These are phyloP conservation scores for Podospora pseudocomata DNA, from an alignment of 495 filamentous ascomycete genomes.

Conservation along the genomic window DNA sequence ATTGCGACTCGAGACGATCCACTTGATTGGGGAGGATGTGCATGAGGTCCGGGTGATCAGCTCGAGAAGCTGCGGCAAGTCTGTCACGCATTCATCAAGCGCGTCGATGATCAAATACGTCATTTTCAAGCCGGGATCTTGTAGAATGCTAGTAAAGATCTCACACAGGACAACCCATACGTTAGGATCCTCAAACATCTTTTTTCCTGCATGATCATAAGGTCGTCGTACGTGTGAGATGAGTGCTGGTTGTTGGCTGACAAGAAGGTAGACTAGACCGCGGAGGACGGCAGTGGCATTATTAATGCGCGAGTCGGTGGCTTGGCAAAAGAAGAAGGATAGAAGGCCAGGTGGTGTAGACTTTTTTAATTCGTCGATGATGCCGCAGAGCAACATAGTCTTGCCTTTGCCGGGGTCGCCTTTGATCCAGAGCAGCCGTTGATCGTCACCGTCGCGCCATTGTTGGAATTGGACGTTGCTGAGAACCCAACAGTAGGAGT, in stretches of 20 bases:
- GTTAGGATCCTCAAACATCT: slow-evolving; percentile 21
- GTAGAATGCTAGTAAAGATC: slow-evolving; percentile 33
- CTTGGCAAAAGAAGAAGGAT: slow-evolving; percentile 45
- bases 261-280: slow-evolving; percentile 32
- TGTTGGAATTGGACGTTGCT: slow-evolving; percentile 9
- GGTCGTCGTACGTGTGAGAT: slow-evolving; percentile 24
- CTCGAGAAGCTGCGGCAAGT: slow-evolving; percentile 30
- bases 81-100: slow-evolving; percentile 45
- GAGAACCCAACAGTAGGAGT: slow-evolving; percentile 45
- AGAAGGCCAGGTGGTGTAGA: slow-evolving; percentile 26
- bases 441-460: slow-evolving; percentile 14
- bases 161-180: slow-evolving; percentile 27
- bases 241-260: slow-evolving; percentile 26
- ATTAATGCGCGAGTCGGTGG: slow-evolving; percentile 1
- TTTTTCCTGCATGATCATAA: slow-evolving; percentile 4
- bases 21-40: slow-evolving; percentile 29
- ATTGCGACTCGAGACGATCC: slow-evolving; percentile 33
- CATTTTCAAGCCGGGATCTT: slow-evolving; percentile 25
- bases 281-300: slow-evolving; percentile 32
- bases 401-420: slow-evolving; percentile 44
- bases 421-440: slow-evolving; percentile 26
- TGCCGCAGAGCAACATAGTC: slow-evolving; percentile 47
- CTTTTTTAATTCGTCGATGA: slow-evolving; percentile 37
- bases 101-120: slow-evolving; percentile 46
- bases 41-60: slow-evolving; percentile 28